A percentile compares a stretch with the other conserved stretches of the same genome.
Conservation (phyloP, 202 grass and related monocot genomes). For the Hordeum pubiflorum region DNA sequence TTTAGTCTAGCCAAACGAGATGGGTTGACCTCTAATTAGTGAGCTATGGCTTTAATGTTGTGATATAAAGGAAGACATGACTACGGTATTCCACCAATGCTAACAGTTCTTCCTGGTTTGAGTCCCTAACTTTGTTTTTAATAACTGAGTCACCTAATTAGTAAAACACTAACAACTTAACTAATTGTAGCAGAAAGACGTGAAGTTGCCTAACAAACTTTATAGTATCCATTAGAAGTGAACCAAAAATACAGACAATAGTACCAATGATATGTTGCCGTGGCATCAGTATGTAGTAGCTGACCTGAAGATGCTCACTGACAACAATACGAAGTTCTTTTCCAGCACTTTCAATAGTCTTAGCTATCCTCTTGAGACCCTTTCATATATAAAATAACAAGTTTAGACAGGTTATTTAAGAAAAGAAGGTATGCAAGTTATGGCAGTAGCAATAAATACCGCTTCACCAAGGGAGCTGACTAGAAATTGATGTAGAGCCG, state of each 20-base stretch:
- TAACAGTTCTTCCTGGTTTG: neutral
- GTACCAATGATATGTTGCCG: neutral
- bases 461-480: constrained; percentile 84
- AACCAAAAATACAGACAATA: constrained; percentile 12
- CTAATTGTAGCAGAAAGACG: neutral
- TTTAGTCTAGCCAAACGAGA: neutral
- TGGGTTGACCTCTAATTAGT: neutral
- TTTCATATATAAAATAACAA: constrained; percentile 35
- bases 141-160: neutral
- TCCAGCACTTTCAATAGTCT: constrained; percentile 70
- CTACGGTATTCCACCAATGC: neutral
- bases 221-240: neutral
- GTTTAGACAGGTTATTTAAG: constrained; percentile 10
- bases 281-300: neutral
- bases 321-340: constrained; percentile 80
- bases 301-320: constrained; percentile 90
- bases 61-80: neutral
- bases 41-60: neutral
- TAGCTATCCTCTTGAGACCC: constrained; percentile 82
- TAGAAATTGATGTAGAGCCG: constrained; percentile 90
- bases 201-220: neutral
- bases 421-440: constrained; percentile 18
- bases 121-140: neutral
- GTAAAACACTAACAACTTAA: neutral
- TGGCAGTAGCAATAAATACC: constrained; percentile 34